A percentile compares a stretch with the other conserved stretches of the same genome.
Evolutionary conservation across 352 stramenopile genomes (phyloP).

Genomic region (Discostella stelligera): DNA sequence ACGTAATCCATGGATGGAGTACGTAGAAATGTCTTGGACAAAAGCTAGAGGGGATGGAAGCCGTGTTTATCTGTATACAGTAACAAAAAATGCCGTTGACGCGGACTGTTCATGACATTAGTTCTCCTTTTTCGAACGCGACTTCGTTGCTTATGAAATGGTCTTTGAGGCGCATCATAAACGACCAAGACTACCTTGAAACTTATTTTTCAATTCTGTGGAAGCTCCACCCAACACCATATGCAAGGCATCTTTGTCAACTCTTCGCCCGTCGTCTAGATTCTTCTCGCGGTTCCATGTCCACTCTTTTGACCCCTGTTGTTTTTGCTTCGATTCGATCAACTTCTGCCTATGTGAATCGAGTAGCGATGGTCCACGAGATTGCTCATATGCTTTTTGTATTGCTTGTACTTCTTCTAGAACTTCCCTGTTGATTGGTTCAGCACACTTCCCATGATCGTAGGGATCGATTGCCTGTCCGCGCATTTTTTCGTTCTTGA

Average conservation of each 20-base stretch:
- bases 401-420: conserved; percentile 75
- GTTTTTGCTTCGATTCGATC: conserved; percentile 30
- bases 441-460: background rate
- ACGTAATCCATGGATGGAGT: conserved; percentile 40
- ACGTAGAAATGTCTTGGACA: conserved; percentile 68
- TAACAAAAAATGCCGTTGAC: conserved; percentile 15
- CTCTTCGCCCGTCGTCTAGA: conserved; percentile 69
- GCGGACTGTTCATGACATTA: background rate
- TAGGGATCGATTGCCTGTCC: conserved; percentile 23
- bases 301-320: conserved; percentile 45
- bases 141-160: background rate
- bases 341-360: conserved; percentile 65
- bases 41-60: conserved; percentile 39
- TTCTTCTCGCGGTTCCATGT: conserved; percentile 74
- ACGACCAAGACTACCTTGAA: conserved; percentile 57
- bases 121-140: background rate
- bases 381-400: conserved; percentile 63
- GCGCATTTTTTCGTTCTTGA: conserved; percentile 66
- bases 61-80: conserved; percentile 60
- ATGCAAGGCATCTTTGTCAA: conserved; percentile 78
- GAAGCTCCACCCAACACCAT: conserved; percentile 69
- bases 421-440: conserved; percentile 63
- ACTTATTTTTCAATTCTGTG: conserved; percentile 74
- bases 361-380: conserved; percentile 69
- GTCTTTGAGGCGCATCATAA: conserved; percentile 7